Conservation (phyloP, 306 rosid species). For the Astragalus membranaceus region DNA sequence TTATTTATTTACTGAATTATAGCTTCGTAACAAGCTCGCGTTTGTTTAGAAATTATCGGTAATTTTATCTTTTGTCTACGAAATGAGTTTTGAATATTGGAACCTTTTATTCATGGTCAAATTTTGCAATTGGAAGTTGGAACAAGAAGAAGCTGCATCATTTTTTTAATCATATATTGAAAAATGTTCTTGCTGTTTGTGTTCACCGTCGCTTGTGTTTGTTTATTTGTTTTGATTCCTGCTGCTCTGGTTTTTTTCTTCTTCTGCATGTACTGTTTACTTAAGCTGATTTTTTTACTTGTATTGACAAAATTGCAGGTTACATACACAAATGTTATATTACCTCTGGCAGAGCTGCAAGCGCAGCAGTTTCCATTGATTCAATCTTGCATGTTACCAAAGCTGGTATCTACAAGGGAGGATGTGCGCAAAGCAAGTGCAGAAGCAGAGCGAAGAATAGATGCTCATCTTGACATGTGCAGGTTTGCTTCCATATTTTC, state of each 20-base stretch:
- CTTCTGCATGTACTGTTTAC: neutral
- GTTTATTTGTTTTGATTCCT: neutral
- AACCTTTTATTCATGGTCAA: neutral
- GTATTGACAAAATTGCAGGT: conserved; percentile 46
- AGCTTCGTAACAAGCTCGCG: neutral
- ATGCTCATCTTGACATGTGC: conserved; percentile 65
- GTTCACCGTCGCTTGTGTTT: neutral
- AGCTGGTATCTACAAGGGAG: conserved; percentile 58
- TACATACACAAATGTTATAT: conserved; percentile 55
- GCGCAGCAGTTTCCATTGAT: conserved; percentile 70
- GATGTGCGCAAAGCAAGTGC: conserved; percentile 84
- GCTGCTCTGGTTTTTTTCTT: neutral
- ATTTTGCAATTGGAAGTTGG: neutral
- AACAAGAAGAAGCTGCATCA: neutral
- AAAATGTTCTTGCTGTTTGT: neutral
- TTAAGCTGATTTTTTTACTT: conserved; percentile 11
- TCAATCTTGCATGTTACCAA: conserved; percentile 80
- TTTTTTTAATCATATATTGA: neutral
- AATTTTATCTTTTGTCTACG: neutral
- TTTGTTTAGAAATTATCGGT: neutral
- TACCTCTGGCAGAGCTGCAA: conserved; percentile 79
- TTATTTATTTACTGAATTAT: neutral
- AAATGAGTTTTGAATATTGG: neutral
- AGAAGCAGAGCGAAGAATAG: conserved; percentile 87
- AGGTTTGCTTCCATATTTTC: conserved; percentile 39